Evolutionary conservation across 352 stramenopile species (phyloP).

Genomic region (Globisporangium cylindrosporum): DNA sequence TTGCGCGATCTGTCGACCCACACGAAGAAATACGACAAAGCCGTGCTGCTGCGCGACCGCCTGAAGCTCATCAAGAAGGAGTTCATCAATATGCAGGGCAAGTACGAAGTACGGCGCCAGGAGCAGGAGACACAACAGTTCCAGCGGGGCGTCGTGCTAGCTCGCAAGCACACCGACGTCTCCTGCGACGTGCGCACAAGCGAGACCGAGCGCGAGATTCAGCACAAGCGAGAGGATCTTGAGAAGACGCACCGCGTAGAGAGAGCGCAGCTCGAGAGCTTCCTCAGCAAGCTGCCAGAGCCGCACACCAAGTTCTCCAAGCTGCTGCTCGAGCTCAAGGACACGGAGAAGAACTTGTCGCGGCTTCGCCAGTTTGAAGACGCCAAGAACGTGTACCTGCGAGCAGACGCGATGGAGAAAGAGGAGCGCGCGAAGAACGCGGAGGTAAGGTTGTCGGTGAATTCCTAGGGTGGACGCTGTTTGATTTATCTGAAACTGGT

Average conservation of each 20-base stretch:
- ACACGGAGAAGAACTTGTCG: conserved; percentile 65
- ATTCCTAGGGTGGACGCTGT: not conserved
- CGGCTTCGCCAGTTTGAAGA: conserved; percentile 68
- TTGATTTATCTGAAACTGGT: not conserved
- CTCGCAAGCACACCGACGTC: conserved; percentile 32
- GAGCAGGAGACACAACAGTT: conserved; percentile 49
- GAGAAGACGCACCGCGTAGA: conserved; percentile 62
- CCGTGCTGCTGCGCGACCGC: conserved; percentile 59
- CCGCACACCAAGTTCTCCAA: conserved; percentile 69
- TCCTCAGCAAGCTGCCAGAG: conserved; percentile 50
- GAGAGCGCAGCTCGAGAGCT: conserved; percentile 57
- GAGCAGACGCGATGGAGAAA: conserved; percentile 58
- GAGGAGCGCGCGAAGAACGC: conserved; percentile 43
- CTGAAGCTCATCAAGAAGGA: conserved; percentile 60
- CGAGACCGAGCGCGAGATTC: conserved; percentile 41
- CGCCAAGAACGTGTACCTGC: conserved; percentile 63
- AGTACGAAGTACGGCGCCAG: conserved; percentile 55
- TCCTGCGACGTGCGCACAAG: conserved; percentile 28
- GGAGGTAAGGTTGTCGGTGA: conserved; percentile 15
- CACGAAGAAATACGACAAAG: conserved; percentile 73
- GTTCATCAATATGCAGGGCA: conserved; percentile 64
- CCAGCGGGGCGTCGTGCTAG: conserved; percentile 37
- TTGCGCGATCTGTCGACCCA: conserved; percentile 48
- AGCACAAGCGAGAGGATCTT: conserved; percentile 45
- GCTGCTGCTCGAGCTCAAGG: conserved; percentile 66